A percentile compares a stretch with the other conserved stretches of the same genome.
Evolutionary conservation across 257 asterid species (phyloP).

Genomic region (Ajuga chamaepitys): DNA sequence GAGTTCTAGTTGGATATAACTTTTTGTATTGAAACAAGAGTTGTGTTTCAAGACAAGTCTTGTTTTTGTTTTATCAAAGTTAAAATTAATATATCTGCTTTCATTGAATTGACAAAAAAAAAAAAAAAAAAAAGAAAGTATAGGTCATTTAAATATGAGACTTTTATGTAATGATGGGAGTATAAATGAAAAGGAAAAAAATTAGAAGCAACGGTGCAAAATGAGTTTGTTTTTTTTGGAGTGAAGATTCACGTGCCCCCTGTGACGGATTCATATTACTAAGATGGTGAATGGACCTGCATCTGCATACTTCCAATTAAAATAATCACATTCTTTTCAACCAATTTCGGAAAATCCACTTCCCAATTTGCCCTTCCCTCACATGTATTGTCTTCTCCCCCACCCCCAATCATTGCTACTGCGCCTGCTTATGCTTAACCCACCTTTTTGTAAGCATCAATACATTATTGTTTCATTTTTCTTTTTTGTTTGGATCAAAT

Average conservation of each 20-base stretch:
- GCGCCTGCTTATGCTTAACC: no score
- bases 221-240: not conserved
- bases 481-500: no score
- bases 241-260: conserved; percentile 22
- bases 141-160: no score
- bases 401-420: not conserved
- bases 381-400: conserved; percentile 20
- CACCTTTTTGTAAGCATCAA: no score
- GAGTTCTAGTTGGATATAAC: no score
- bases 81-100: not conserved
- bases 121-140: no score
- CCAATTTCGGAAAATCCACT: not conserved
- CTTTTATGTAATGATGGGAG: no score
- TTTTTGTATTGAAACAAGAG: no score
- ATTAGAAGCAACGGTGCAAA: conserved; percentile 25
- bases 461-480: no score
- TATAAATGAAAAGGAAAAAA: not conserved
- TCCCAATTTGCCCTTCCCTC: conserved; percentile 25
- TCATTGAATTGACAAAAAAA: not conserved
- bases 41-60: no score
- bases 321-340: not conserved
- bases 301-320: conserved; percentile 10
- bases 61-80: not conserved
- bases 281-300: not conserved
- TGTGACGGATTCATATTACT: not conserved